Evolutionary conservation across 2,329 filamentous ascomycete species (phyloP), one percentile per base, ranked within the genome.

Genomic region (Davidsoniella neocaledoniae): DNA sequence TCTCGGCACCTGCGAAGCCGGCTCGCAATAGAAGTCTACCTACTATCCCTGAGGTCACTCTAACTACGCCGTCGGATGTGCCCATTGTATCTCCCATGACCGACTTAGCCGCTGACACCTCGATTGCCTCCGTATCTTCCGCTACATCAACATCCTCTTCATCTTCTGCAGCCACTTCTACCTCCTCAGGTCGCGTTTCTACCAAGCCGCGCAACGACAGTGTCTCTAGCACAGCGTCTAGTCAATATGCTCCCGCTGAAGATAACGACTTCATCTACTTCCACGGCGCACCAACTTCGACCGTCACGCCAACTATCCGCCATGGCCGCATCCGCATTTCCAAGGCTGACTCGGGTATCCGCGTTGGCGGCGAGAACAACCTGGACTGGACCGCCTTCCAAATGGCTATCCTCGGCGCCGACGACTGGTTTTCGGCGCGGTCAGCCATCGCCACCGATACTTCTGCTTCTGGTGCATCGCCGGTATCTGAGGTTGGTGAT

Each of bases 301-400:
- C 70, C 23, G 72, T 66, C 0, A 67, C 64, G 16, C 72, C 74
- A 1, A 57, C 59, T 2, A 73, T 75, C 56, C 65, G 65, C 6
- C 76, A 80, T 54, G 76, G 76, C 0, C 68, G 68, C 2, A 75
- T 80, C 54, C 67, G 72, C 2, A 60, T 79, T 45, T 58, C 66
- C 47, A 71, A 69, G 56, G 60, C 65, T 2, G 68, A 73, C 46
- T 57, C 68, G 6, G 55, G 60, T 19, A 49, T 54, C 29, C 51
- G 49, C 16, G 46, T 50, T 43, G 17, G 48, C 23, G 42, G 43
- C 14, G 54, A 55, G 17, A 50, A 72, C 44, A 69, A 66, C 7
- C 60, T 79, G 3, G 76, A 81, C 63, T 79, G 76, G 76, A 76
- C 72, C 5, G 75, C 76, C 3, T 80, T 79, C 58, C 76, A 81